Evolutionary conservation across 352 stramenopile species (phyloP).

Genomic region (Phytophthora aleatoria): DNA sequence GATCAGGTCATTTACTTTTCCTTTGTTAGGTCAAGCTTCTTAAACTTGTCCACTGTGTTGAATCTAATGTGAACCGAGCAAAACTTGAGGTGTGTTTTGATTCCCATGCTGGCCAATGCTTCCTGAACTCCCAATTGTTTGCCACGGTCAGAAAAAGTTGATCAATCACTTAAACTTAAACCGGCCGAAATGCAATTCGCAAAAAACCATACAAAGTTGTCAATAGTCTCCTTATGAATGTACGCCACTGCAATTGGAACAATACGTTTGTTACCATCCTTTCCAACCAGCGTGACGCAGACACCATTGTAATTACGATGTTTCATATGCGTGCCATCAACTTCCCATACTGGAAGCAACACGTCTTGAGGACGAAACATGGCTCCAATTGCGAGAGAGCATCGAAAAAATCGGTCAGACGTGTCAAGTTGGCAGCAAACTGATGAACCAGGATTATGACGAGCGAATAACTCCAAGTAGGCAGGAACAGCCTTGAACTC

Average conservation of each 20-base stretch:
- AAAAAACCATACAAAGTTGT: constrained; percentile 14
- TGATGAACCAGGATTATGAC: too few species aligned
- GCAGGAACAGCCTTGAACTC: too few species aligned
- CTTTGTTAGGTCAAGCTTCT: not conserved
- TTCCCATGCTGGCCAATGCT: not conserved
- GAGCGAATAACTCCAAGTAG: too few species aligned
- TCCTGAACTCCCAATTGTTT: constrained; percentile 2
- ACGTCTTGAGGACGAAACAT: too few species aligned
- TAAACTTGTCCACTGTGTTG: constrained; percentile 15
- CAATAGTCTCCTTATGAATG: constrained; percentile 9
- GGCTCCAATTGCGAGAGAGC: too few species aligned
- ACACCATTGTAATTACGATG: constrained; percentile 7
- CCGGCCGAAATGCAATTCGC: constrained; percentile 6
- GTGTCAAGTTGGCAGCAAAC: too few species aligned
- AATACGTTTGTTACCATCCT: constrained; percentile 7
- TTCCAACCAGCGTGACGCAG: constrained; percentile 2
- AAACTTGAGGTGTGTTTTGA: constrained; percentile 2
- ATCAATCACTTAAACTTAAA: too few species aligned
- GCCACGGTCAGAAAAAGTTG: constrained; percentile 3
- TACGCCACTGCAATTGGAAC: constrained; percentile 6
- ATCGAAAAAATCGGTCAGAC: too few species aligned
- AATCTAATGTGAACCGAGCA: not conserved
- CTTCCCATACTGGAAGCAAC: too few species aligned
- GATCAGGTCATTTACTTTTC: not conserved
- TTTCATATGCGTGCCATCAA: constrained; percentile 9